These are phyloP conservation scores for Diaporthe australafricana DNA, from an alignment of 2,329 filamentous ascomycete genomes.

Conservation along the genomic window DNA sequence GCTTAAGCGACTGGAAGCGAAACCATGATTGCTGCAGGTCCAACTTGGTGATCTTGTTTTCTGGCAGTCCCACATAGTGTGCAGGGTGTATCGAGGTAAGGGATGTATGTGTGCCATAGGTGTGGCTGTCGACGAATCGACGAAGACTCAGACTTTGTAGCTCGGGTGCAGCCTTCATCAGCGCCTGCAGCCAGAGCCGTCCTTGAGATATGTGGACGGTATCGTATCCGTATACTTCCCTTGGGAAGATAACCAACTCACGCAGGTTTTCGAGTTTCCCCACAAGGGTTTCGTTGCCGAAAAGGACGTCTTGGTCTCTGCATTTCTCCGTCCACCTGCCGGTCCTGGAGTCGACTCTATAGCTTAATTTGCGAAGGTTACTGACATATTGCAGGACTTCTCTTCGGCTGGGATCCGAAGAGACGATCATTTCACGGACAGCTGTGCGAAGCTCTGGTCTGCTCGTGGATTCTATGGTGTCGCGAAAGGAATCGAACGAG, in stretches of 20 bases:
- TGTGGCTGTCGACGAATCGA: not conserved
- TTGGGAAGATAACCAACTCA: not conserved
- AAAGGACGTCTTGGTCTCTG: no score
- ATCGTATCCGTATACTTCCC: fast-evolving
- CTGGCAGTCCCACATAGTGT: not conserved
- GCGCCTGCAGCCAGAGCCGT: not conserved
- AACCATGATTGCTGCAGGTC: not conserved
- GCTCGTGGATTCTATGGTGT: not conserved
- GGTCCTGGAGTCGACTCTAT: no score
- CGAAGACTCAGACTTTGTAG: not conserved
- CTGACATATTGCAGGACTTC: no score
- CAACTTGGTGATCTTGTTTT: not conserved
- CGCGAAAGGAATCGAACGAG: not conserved
- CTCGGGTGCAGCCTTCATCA: not conserved
- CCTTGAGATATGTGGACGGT: not conserved
- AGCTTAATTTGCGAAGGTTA: no score
- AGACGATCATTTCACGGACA: no score
- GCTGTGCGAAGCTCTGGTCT: not conserved
- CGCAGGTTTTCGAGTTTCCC: not conserved
- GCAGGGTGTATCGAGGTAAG: not conserved
- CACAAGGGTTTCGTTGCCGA: not conserved
- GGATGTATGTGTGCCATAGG: no score
- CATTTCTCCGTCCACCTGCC: no score
- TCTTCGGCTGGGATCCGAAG: no score
- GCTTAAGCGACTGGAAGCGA: not conserved